These are phyloP conservation scores for Solanum sejunctum DNA, from an alignment of 257 asterid species.

Conservation along the genomic window DNA sequence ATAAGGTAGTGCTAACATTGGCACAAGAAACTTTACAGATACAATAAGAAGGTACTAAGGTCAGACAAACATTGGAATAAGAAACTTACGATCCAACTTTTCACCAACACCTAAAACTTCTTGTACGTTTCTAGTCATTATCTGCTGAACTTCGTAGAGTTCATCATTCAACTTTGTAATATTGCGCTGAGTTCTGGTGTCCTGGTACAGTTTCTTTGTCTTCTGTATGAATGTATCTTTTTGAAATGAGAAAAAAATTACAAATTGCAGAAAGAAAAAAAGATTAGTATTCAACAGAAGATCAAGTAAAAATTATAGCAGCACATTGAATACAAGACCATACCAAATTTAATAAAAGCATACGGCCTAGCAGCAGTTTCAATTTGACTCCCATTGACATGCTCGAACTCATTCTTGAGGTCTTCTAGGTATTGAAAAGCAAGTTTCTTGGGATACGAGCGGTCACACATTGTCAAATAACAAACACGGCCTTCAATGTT, in stretches of 20 bases:
- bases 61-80: not conserved
- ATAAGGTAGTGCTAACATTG: not conserved
- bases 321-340: conserved; percentile 1
- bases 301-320: not conserved
- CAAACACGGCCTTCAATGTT: conserved; percentile 88
- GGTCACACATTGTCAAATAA: conserved; percentile 96
- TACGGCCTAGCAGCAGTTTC: conserved; percentile 99
- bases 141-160: conserved; percentile 98
- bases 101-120: conserved; percentile 99
- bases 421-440: conserved; percentile 92
- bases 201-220: conserved; percentile 91
- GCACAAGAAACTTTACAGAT: not conserved
- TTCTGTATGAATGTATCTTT: conserved; percentile 84
- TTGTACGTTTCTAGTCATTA: conserved; percentile 97
- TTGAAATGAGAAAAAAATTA: conserved; percentile 2
- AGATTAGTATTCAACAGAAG: not conserved
- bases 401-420: conserved; percentile 46
- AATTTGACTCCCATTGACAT: conserved; percentile 67
- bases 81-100: conserved; percentile 87
- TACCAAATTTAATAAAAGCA: conserved; percentile 95
- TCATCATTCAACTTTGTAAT: conserved; percentile 88
- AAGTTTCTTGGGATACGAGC: conserved; percentile 91
- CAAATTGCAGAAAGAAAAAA: not conserved
- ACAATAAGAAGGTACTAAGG: not conserved
- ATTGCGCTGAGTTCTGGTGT: conserved; percentile 88